phyloP scores from a whole-genome alignment of 2,329 filamentous ascomycete species.

The Lachnellula subtilissima region DNA sequence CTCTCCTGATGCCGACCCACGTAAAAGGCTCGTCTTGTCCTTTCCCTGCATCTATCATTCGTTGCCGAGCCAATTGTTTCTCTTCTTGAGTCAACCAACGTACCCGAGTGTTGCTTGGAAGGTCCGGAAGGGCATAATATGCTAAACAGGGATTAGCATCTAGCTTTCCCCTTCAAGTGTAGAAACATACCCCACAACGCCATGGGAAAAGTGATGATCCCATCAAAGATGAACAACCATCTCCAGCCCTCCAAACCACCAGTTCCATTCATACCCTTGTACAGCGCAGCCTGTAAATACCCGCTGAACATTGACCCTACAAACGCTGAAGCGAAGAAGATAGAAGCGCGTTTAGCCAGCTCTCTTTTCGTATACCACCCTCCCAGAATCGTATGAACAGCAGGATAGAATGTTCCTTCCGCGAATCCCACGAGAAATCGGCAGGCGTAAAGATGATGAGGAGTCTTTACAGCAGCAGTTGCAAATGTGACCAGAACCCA shows the following conservation, averaged over 20 bases:
- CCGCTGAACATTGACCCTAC: slow-evolving; percentile 39
- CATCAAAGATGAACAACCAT: slow-evolving; percentile 39
- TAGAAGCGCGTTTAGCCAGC: slow-evolving; percentile 37
- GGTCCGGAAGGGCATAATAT: slow-evolving; percentile 18
- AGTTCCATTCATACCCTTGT: slow-evolving; percentile 35
- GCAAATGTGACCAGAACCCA: slow-evolving; percentile 55
- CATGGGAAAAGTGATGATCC: slow-evolving; percentile 25
- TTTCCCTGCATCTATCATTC: slow-evolving; percentile 18
- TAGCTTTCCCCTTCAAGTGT: not conserved
- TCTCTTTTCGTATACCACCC: slow-evolving; percentile 40
- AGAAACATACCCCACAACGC: slow-evolving; percentile 23
- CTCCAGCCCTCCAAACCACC: slow-evolving; percentile 37
- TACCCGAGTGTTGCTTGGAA: slow-evolving; percentile 19
- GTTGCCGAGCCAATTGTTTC: slow-evolving; percentile 8
- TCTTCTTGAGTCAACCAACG: slow-evolving; percentile 16
- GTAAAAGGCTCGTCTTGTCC: slow-evolving; percentile 19
- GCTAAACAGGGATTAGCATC: not conserved
- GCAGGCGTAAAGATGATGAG: slow-evolving; percentile 46
- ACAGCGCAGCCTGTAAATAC: slow-evolving; percentile 39
- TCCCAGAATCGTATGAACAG: slow-evolving; percentile 32
- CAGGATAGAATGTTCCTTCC: slow-evolving; percentile 37
- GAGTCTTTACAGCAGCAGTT: slow-evolving; percentile 46
- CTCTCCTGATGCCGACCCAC: slow-evolving; percentile 23
- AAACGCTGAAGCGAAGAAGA: slow-evolving; percentile 36
- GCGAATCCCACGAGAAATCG: slow-evolving; percentile 51